Conservation (phyloP, 305 asterid species). For the Fraxinus xanthoxyloides region DNA sequence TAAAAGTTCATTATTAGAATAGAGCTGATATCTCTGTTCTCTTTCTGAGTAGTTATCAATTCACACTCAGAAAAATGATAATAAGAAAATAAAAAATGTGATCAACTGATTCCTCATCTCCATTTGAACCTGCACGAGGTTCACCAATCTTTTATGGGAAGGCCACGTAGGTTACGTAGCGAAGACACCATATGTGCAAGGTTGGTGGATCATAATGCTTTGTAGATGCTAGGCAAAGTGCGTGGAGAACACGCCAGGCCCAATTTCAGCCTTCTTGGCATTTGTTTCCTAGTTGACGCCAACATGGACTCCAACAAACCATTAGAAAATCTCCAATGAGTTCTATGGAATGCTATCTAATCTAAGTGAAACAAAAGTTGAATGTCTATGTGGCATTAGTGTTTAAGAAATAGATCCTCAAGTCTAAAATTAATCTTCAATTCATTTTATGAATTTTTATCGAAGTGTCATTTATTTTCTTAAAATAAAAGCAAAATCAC, state of each 20-base stretch:
- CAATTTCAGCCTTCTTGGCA: not conserved
- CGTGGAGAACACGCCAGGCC: not conserved
- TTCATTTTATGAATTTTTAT: too few species aligned
- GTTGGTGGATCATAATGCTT: not conserved
- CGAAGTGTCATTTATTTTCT: not conserved
- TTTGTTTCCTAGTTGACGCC: not conserved
- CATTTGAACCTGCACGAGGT: not conserved
- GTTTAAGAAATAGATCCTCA: not conserved
- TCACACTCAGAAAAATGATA: not conserved
- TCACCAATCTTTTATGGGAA: not conserved
- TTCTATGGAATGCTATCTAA: not conserved
- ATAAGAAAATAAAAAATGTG: not conserved
- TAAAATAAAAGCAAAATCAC: not conserved
- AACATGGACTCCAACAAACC: not conserved
- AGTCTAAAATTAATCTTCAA: not conserved
- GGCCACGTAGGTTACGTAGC: not conserved
- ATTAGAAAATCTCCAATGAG: not conserved
- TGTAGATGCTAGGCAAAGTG: not conserved
- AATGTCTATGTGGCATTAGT: not conserved
- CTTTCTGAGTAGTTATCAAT: not conserved
- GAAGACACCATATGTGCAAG: not conserved
- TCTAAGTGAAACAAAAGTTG: not conserved
- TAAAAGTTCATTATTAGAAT: not conserved
- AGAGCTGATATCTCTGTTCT: not conserved
- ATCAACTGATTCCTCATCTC: not conserved